Conservation (phyloP, 176 grass and related monocot species). For the Themeda triandra region DNA sequence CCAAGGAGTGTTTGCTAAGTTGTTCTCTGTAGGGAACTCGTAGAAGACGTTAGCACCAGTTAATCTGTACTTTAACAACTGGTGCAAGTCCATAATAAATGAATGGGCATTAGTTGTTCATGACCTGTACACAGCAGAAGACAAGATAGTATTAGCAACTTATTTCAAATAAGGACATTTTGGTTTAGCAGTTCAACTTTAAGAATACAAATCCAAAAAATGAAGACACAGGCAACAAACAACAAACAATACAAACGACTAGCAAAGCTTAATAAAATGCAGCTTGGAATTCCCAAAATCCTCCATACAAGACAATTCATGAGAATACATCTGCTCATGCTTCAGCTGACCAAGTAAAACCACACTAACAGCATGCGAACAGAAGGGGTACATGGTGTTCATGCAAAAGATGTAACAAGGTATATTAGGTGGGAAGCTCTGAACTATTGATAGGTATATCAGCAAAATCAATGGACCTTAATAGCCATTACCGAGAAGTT, state of each 20-base stretch:
- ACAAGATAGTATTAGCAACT: slow-evolving; percentile 24
- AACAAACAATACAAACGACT: slow-evolving; percentile 9
- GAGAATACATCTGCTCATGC: background rate
- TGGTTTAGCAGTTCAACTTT: slow-evolving; percentile 8
- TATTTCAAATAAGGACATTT: slow-evolving; percentile 19
- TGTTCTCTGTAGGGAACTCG: slow-evolving; percentile 49
- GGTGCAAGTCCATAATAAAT: slow-evolving; percentile 86
- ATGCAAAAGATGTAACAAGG: background rate
- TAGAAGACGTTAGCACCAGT: slow-evolving; percentile 43
- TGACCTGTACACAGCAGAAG: slow-evolving; percentile 52
- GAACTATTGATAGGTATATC: background rate
- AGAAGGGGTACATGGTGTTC: background rate
- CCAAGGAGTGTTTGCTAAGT: slow-evolving; percentile 45
- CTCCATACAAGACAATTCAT: background rate
- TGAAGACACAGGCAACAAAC: background rate
- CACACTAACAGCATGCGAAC: background rate
- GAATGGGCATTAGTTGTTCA: slow-evolving; percentile 50
- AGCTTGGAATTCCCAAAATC: background rate
- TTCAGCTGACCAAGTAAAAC: background rate
- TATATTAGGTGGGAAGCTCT: background rate
- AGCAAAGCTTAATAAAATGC: background rate
- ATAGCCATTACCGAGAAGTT: background rate
- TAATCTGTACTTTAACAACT: slow-evolving; percentile 69
- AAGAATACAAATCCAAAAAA: slow-evolving; percentile 7
- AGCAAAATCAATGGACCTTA: background rate